A percentile compares a stretch with the other conserved stretches of the same genome.
Conservation (phyloP, 495 filamentous ascomycete genomes). For the Friedmanniomyces simplex region DNA sequence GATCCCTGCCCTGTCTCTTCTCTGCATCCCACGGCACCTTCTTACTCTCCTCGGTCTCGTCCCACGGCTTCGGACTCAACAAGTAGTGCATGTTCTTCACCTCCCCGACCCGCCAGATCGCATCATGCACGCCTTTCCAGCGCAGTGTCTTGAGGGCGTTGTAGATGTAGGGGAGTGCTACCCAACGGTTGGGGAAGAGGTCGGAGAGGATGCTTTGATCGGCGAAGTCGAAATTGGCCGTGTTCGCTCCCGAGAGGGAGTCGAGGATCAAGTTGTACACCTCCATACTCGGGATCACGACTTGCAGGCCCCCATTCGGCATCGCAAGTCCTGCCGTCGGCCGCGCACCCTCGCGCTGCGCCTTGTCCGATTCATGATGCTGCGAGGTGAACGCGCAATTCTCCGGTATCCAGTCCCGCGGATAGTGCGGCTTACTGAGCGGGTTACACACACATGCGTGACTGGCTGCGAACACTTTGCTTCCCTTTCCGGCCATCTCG, state of each 20-base stretch:
- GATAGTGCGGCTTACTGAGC: slow-evolving; percentile 63
- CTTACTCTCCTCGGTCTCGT: slow-evolving; percentile 38
- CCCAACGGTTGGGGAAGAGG: slow-evolving; percentile 58
- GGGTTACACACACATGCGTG: slow-evolving; percentile 82
- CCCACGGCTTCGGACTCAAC: slow-evolving; percentile 73
- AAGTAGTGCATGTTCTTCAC: slow-evolving; percentile 80
- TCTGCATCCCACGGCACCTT: slow-evolving; percentile 19
- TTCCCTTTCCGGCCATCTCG: slow-evolving; percentile 39
- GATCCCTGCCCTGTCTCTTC: slow-evolving; percentile 38
- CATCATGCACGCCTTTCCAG: slow-evolving; percentile 53
- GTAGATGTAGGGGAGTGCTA: slow-evolving; percentile 64
- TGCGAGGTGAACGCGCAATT: slow-evolving; percentile 71
- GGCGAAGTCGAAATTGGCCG: slow-evolving; percentile 54
- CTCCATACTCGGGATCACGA: slow-evolving; percentile 51
- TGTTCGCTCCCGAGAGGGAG: slow-evolving; percentile 36
- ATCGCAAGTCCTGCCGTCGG: slow-evolving; percentile 48
- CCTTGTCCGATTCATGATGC: slow-evolving; percentile 45
- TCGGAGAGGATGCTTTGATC: slow-evolving; percentile 66
- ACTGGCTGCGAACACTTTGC: slow-evolving; percentile 58
- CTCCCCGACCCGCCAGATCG: slow-evolving; percentile 63
- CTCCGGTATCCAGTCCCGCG: slow-evolving; percentile 55
- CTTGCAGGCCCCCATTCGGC: slow-evolving; percentile 64
- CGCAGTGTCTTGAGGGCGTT: slow-evolving; percentile 75
- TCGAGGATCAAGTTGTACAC: slow-evolving; percentile 47
- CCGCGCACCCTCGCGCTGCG: slow-evolving; percentile 46